Conservation (phyloP, 148 eudicot genomes). For the Nepenthes gracilis region DNA sequence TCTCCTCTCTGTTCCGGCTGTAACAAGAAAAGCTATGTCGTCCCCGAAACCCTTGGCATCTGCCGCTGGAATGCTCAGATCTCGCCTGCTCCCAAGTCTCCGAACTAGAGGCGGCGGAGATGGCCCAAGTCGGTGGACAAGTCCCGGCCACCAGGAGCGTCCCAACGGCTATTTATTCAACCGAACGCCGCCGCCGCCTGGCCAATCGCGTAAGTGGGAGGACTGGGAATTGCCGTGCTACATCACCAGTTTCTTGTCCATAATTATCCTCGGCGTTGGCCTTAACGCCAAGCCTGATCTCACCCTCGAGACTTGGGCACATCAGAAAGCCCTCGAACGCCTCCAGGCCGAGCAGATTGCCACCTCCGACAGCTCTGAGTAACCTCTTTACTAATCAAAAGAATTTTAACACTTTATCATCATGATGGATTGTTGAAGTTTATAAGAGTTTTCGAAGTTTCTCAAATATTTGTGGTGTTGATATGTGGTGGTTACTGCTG, state of each 20-base stretch:
- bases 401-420: too few species aligned
- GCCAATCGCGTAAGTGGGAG: slow-evolving; percentile 82
- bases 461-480: too few species aligned
- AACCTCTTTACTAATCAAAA: too few species aligned
- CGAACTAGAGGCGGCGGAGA: slow-evolving; percentile 45
- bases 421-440: too few species aligned
- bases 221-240: slow-evolving; percentile 99
- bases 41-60: slow-evolving; percentile 39
- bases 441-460: too few species aligned
- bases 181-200: slow-evolving; percentile 69
- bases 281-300: slow-evolving; percentile 92
- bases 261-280: slow-evolving; percentile 91
- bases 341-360: slow-evolving; percentile 34
- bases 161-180: slow-evolving; percentile 90
- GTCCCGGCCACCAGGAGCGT: slow-evolving; percentile 85
- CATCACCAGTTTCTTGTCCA: slow-evolving; percentile 85
- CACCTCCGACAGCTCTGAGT: slow-evolving; percentile 25
- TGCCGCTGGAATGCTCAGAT: slow-evolving; percentile 39
- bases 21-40: slow-evolving; percentile 12
- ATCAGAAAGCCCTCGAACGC: slow-evolving; percentile 79
- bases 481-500: too few species aligned
- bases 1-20: too few species aligned
- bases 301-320: slow-evolving; percentile 97
- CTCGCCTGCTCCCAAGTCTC: slow-evolving; percentile 40
- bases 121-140: slow-evolving; percentile 52